Base-by-base conservation (phyloP, 2,329 filamentous ascomycete species). In the Lecanicillium sp. region DNA sequence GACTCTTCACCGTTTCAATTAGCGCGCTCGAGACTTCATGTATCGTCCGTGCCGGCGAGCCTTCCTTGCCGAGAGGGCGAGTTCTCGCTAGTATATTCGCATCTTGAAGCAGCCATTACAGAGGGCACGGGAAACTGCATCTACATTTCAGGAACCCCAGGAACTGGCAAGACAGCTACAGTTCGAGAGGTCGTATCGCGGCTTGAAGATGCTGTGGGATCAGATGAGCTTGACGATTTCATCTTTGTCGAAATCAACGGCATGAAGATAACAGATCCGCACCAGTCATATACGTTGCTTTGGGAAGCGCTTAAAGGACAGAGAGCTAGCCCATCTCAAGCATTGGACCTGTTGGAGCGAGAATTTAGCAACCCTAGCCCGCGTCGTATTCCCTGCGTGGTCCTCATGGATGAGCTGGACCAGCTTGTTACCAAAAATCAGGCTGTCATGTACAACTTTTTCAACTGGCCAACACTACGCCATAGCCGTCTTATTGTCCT, bases 361-460 rank as follows among this genome's bases (percentile, higher is more conserved):
- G 92, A 98, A 56, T 98, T 98, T 57, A 90, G 79, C 42, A 82
- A 89, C 43, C 92, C 94, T 0, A 94, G 83, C 43, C 92, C 92
- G 17, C 78, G 92, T 36, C 77, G 92, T 44, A 87, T 94, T 5
- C 92, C 94, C 2, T 96, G 90, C 55, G 92, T 98, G 12, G 92
- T 98, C 3, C 66, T 98, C 36, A 98, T 98, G 92, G 92, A 98
- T 54, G 92, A 98, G 62, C 73, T 98, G 34, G 92, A 98, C 57
- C 92, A 98, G 62, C 75, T 98, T 7, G 94, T 98, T 5, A 98
- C 92, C 11, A 92, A 90, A 55, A 96, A 95, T 53, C 94, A 98
- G 59, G 90, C 86, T n/a, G 92, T 98, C 63, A 98, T 98, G 92
- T 98, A 98, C 67, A 98, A 98, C 61, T 98, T 98, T 62, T 98